Base-by-base conservation (phyloP, 163 green algal genomes). In the Scenedesmus sp. region DNA sequence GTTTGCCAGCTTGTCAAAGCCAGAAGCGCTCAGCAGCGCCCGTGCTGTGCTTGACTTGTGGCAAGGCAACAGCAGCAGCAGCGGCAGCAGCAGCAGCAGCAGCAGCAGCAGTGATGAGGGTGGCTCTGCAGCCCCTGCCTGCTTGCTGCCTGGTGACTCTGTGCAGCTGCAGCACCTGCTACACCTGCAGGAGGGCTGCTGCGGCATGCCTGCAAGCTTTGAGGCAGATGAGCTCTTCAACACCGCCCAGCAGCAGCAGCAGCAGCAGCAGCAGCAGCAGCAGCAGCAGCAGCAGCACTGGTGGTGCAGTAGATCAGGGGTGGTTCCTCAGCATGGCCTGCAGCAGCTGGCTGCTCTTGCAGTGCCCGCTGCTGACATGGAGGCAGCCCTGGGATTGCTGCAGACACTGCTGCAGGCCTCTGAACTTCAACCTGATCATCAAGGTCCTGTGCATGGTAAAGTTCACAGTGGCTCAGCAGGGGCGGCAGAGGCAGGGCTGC, bases 221-320 rank as follows among this genome's bases (percentile, higher is more conserved):
- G 52, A 60, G 81, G 81, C 54, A 46, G 52, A 46, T 5, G 81
- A 66, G 46, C 18, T 59, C 5, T 10, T 79, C 70, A 79, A 79
- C 13, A 23, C 70, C 3, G 70, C 70, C 13, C 70, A 34, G 16
- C 66, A 76, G 16, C 66, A 76, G 18, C 9, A 15, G 62, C 15
- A 76, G 16, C 15, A 79, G 67, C 67, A 79, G 67, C 67, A 79
- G 67, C 67, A 79, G 23, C 20, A 79, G 70, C 70, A 86, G 81
- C 54, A 86, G n/a, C 79, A 86, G 79, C 81, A 86, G 55, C 55
- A 86, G 81, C 81, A 86, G 81, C 55, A 86, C 54, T 60, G 55
- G 81, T 86, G 54, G 81, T 15, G 46, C 10, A 86, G 81, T 59
- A 60, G 81, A 23, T 86, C 81, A 86, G 81, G 81, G 0, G 13